Evolutionary conservation across 495 filamentous ascomycete species (phyloP), one percentile per base, ranked within the genome.

Genomic region (Lentithecium fluviatile): DNA sequence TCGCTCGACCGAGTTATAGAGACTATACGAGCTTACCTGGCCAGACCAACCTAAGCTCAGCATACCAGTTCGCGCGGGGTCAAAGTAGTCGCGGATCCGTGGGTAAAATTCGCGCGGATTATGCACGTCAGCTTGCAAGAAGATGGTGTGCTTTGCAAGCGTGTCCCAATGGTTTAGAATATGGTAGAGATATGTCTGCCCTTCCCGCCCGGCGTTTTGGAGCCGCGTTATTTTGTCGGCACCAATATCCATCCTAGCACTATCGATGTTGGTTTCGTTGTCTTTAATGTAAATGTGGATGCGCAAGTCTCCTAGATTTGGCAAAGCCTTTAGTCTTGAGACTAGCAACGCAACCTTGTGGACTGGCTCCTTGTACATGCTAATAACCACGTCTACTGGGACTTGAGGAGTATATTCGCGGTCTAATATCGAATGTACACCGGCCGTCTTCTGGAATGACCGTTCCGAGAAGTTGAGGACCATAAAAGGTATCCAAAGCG

Each of bases 101-200:
- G 64, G 62, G 4, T 66, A 67, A 2, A 77, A 53, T 34, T 72
- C 67, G 7, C 61, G 47, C 37, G 69, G 61, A 37, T 74, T 74
- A 38, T 79, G 75, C 32, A 73, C 62, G 37, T 75, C 70, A 2
- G 74, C 76, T 67, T 78, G 77, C n/a, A 79, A 67, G 63, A 80
- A 80, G 47, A 80, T 53, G 1, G 76, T 79, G 58, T 79, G 72
- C 25, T 68, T 66, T 23, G 77, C 75, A 3, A 80, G 69, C 8
- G 65, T 47, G 40, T 79, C 74, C 73, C 75, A 80, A 25, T 72
- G 60, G 15, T 63, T 56, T 0, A 75, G 45, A 42, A 80, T 77
- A 47, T 80, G 78, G 52, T 64, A 34, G 32, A 80, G 75, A 53
- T 77, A 80, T n/a, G 78, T 77, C 5, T 73, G 74, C 8, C 73